A percentile compares a stretch with the other conserved stretches of the same genome.
These are phyloP conservation scores for Dalbergia oliveri DNA, from an alignment of 306 rosid species.

Conservation along the genomic window DNA sequence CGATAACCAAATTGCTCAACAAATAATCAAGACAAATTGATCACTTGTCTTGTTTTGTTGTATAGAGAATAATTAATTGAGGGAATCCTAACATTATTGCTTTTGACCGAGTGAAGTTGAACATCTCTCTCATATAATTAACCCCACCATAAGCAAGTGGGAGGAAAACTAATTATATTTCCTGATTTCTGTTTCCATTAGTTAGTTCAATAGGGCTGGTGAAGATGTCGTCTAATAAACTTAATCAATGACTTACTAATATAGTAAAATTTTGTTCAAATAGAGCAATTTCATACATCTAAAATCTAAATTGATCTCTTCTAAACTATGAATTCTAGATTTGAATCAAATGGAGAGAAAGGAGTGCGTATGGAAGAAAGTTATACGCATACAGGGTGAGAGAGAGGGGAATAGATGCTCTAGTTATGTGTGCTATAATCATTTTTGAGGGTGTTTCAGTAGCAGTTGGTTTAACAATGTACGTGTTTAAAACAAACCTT, in stretches of 20 bases:
- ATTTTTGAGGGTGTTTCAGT: not conserved
- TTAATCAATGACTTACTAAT: not conserved
- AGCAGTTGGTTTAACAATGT: slow-evolving; percentile 3
- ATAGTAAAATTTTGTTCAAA: not conserved
- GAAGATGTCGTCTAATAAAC: slow-evolving; percentile 3
- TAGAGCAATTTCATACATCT: not conserved
- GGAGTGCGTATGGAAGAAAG: not conserved
- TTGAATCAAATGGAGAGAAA: slow-evolving; percentile 25
- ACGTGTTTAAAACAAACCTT: slow-evolving; percentile 11
- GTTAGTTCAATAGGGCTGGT: slow-evolving; percentile 37
- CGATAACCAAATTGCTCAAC: slow-evolving; percentile 31
- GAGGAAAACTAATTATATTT: slow-evolving; percentile 41
- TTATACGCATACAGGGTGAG: not conserved
- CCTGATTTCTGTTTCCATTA: slow-evolving; percentile 36
- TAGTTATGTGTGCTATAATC: not conserved
- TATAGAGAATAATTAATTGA: slow-evolving; percentile 44
- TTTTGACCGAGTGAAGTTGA: slow-evolving; percentile 49
- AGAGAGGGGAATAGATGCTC: slow-evolving; percentile 18
- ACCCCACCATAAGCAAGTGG: slow-evolving; percentile 50
- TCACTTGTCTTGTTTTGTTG: slow-evolving; percentile 43
- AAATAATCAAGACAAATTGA: slow-evolving; percentile 41
- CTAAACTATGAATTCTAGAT: slow-evolving; percentile 24
- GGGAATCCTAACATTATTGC: slow-evolving; percentile 51
- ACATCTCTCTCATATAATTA: slow-evolving; percentile 42
- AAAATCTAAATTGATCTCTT: slow-evolving; percentile 11